These are phyloP conservation scores for Dissophora globulifera DNA, from an alignment of 192 early-diverging fungal genomes.

Conservation along the genomic window DNA sequence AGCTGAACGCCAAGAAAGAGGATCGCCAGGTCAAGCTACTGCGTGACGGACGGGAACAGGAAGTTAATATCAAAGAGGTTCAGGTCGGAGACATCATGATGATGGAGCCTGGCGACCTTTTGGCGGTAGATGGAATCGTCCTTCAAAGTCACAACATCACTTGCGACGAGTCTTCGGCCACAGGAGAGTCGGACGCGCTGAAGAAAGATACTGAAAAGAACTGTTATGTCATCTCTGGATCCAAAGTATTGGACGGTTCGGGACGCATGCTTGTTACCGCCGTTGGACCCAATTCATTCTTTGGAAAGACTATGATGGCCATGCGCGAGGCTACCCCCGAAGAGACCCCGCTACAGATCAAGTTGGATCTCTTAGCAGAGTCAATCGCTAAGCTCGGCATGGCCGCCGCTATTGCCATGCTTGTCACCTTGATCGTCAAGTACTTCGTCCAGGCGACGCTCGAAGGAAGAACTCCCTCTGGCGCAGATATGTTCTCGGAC, in stretches of 20 bases:
- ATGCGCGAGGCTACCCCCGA: conserved; percentile 74
- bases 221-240: conserved; percentile 90
- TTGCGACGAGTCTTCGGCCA: conserved; percentile 89
- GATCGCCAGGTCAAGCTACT: conserved; percentile 77
- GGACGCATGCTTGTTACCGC: conserved; percentile 86
- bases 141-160: conserved; percentile 82
- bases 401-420: conserved; percentile 79
- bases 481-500: conserved; percentile 61
- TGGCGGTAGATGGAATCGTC: conserved; percentile 90
- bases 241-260: conserved; percentile 89
- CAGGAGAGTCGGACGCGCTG: conserved; percentile 89
- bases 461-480: conserved; percentile 63
- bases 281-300: conserved; percentile 81
- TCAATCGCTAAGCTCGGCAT: conserved; percentile 93
- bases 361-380: conserved; percentile 89
- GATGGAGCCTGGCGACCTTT: conserved; percentile 88
- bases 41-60: conserved; percentile 76
- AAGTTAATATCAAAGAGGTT: conserved; percentile 81
- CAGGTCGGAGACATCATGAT: conserved; percentile 91
- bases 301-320: conserved; percentile 90
- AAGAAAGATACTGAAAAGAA: conserved; percentile 76
- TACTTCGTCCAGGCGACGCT: conserved; percentile 65
- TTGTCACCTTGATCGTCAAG: conserved; percentile 73
- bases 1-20: conserved; percentile 86
- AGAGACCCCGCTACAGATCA: conserved; percentile 91